These are phyloP conservation scores for Metschnikowia continentalis DNA, from an alignment of 805 yeast genomes.

Conservation along the genomic window DNA sequence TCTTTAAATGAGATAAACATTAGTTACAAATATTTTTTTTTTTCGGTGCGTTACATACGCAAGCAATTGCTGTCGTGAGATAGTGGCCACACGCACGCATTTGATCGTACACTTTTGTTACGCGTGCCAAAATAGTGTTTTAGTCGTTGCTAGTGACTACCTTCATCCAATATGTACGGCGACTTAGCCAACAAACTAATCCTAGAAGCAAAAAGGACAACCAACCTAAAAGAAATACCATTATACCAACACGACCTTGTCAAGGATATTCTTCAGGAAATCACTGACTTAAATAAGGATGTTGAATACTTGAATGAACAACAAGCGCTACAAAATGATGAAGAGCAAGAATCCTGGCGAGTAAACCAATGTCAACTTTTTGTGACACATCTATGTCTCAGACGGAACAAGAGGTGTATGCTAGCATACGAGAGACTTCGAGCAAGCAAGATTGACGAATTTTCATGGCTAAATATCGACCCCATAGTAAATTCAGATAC, in stretches of 20 bases:
- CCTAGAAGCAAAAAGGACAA: slow-evolving; percentile 78
- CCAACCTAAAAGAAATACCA: slow-evolving; percentile 61
- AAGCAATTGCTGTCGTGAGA: background rate
- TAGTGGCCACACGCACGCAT: background rate
- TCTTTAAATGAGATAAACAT: background rate
- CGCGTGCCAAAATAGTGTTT: background rate
- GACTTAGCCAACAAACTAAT: slow-evolving; percentile 81
- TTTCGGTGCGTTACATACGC: background rate
- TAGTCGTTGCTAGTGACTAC: background rate
- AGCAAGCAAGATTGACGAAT: slow-evolving; percentile 58
- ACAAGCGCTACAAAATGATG: slow-evolving; percentile 20
- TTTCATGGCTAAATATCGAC: slow-evolving; percentile 69
- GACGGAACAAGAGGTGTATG: slow-evolving; percentile 85
- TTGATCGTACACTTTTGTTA: background rate
- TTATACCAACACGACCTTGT: slow-evolving; percentile 69
- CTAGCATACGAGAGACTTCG: slow-evolving; percentile 78
- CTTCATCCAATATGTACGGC: slow-evolving; percentile 64
- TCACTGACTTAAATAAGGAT: slow-evolving; percentile 55
- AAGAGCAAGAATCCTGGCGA: slow-evolving; percentile 36
- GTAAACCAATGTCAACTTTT: slow-evolving; percentile 60
- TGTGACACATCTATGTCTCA: slow-evolving; percentile 70
- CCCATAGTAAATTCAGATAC: slow-evolving; percentile 25
- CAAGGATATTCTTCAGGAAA: slow-evolving; percentile 67
- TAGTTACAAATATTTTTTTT: background rate
- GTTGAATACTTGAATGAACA: slow-evolving; percentile 45